A percentile compares a stretch with the other conserved stretches of the same genome.
Conservation (phyloP, 768 basidiomycete species). For the Clitopilus passeckerianus region DNA sequence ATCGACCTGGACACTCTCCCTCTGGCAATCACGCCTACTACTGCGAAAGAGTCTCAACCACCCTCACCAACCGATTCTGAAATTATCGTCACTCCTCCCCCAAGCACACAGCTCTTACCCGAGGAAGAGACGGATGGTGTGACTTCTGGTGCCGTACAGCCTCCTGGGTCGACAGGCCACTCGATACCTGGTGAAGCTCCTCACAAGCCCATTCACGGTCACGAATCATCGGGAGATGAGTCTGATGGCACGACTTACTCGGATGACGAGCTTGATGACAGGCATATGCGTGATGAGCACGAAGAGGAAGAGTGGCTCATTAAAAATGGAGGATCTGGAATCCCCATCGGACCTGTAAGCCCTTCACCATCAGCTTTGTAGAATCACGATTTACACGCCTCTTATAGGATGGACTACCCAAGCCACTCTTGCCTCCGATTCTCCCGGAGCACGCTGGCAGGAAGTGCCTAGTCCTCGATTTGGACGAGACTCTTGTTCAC, state of each 20-base stretch:
- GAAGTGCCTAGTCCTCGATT: slow-evolving; percentile 94
- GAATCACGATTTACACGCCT: background rate
- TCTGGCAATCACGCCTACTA: slow-evolving; percentile 13
- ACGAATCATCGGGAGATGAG: slow-evolving; percentile 36
- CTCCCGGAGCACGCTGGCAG: slow-evolving; percentile 77
- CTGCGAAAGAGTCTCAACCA: slow-evolving; percentile 14
- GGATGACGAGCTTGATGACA: slow-evolving; percentile 57
- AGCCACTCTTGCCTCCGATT: slow-evolving; percentile 82
- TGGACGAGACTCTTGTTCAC: slow-evolving; percentile 98
- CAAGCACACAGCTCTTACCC: slow-evolving; percentile 32
- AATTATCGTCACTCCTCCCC: slow-evolving; percentile 31
- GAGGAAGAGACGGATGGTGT: slow-evolving; percentile 79
- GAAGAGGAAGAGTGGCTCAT: slow-evolving; percentile 90
- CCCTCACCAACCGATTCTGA: slow-evolving; percentile 22
- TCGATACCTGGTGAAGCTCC: slow-evolving; percentile 19
- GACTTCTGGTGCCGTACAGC: slow-evolving; percentile 84
- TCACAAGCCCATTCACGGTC: slow-evolving; percentile 32
- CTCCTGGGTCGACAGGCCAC: slow-evolving; percentile 75
- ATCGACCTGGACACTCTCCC: slow-evolving; percentile 5
- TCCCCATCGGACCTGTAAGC: slow-evolving; percentile 87
- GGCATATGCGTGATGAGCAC: slow-evolving; percentile 54
- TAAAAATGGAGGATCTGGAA: slow-evolving; percentile 86
- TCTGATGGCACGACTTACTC: slow-evolving; percentile 62
- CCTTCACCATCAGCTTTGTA: background rate
- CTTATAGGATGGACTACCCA: slow-evolving; percentile 73